Evolutionary conservation across 1,284 basidiomycete species (phyloP).

Genomic region (Fistulina hepatica): DNA sequence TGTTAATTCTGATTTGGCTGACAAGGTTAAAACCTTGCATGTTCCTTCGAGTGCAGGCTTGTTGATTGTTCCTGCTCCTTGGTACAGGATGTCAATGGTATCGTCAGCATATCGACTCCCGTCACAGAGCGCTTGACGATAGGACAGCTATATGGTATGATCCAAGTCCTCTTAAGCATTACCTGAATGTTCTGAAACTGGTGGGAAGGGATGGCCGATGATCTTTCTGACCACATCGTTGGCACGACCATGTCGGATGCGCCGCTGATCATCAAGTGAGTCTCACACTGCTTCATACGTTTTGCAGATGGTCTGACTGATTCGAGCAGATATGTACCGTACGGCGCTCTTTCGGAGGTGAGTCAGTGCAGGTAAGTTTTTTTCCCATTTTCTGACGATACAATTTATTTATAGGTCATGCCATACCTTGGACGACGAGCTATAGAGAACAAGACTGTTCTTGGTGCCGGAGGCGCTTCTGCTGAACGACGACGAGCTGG

Average conservation of each 20-base stretch:
- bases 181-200: constrained; percentile 4
- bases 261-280: constrained; percentile 70
- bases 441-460: constrained; percentile 57
- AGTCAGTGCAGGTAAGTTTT: too few species aligned
- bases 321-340: constrained; percentile 59
- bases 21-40: too few species aligned
- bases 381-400: neutral
- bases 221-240: constrained; percentile 63
- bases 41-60: too few species aligned
- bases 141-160: constrained; percentile 78
- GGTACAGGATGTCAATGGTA: constrained; percentile 19
- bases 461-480: constrained; percentile 43
- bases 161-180: neutral
- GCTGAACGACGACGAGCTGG: constrained; percentile 44
- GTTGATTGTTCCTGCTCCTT: too few species aligned
- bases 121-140: constrained; percentile 62
- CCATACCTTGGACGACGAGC: constrained; percentile 68
- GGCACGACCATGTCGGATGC: constrained; percentile 40
- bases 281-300: constrained; percentile 7
- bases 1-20: constrained; percentile 46
- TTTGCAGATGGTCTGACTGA: neutral
- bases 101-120: constrained; percentile 34
- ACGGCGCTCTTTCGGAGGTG: constrained; percentile 69
- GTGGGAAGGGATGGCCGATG: constrained; percentile 70
- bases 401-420: constrained; percentile 29